Conservation (phyloP, 768 basidiomycete genomes). For the Calocybe cyanea region DNA sequence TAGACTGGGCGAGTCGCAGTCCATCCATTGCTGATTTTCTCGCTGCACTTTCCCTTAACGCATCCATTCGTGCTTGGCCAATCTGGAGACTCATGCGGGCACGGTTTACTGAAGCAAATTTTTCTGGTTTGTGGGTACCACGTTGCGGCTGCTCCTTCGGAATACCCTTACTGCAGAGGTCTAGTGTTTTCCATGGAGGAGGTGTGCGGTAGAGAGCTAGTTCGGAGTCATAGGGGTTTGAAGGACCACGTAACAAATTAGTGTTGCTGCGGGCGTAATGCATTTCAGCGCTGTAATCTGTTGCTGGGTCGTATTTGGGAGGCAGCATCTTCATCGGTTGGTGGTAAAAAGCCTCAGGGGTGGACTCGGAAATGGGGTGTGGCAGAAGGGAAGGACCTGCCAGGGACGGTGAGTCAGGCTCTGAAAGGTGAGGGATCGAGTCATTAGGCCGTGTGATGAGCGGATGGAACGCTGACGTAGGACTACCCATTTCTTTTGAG, state of each 20-base stretch:
- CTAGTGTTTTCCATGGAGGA: constrained; percentile 31
- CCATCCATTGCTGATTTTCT: constrained; percentile 2
- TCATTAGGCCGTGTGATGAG: too few relatives aligned
- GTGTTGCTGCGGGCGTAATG: constrained; percentile 13
- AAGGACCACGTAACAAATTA: neutral
- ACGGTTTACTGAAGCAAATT: constrained; percentile 8
- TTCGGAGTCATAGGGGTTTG: constrained; percentile 15
- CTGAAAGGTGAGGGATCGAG: too few relatives aligned
- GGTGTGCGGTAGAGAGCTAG: constrained; percentile 35
- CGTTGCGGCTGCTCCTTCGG: neutral
- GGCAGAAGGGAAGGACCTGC: neutral
- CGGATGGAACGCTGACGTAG: too few relatives aligned
- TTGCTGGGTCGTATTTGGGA: constrained; percentile 11
- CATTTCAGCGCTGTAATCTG: constrained; percentile 10
- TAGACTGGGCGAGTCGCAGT: neutral
- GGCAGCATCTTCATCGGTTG: constrained; percentile 1
- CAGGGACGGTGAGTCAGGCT: too few relatives aligned
- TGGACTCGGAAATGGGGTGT: constrained; percentile 1
- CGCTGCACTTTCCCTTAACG: constrained; percentile 11
- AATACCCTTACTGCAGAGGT: constrained; percentile 8
- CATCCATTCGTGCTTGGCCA: constrained; percentile 10
- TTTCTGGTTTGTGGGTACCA: too few relatives aligned
- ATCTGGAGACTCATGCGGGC: constrained; percentile 11
- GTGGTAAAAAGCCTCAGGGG: constrained; percentile 15
- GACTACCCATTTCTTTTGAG: too few relatives aligned